Percentiles rank a stretch among this genome's conserved stretches.
These are phyloP conservation scores for Dioscorea alata DNA, from an alignment of 106 monocot species.

Conservation along the genomic window DNA sequence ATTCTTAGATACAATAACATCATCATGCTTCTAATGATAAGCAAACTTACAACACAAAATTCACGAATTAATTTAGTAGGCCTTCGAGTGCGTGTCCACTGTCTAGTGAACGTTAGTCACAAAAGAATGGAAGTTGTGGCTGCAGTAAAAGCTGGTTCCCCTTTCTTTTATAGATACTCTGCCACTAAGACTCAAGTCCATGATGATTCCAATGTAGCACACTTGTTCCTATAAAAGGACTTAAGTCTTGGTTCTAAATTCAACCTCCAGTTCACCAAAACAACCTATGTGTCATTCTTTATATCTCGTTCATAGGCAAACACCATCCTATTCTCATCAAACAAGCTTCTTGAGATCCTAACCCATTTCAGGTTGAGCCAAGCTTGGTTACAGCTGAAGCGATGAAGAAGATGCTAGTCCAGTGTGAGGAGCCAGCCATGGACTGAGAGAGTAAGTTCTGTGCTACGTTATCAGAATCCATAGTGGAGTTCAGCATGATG, in stretches of 20 bases:
- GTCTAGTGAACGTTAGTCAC: conserved; percentile 16
- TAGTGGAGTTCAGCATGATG: conserved; percentile 57
- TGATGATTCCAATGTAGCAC: conserved; percentile 23
- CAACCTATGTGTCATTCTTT: conserved; percentile 6
- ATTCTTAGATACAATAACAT: too few relatives aligned
- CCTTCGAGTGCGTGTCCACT: too few relatives aligned
- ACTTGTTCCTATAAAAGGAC: conserved; percentile 60
- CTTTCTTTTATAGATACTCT: conserved; percentile 31
- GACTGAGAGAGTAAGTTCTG: conserved; percentile 38
- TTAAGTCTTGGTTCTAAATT: conserved; percentile 36
- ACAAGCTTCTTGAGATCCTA: conserved; percentile 35
- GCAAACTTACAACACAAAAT: too few relatives aligned
- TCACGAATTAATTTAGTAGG: too few relatives aligned
- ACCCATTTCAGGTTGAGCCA: conserved; percentile 28
- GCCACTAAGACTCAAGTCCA: conserved; percentile 42
- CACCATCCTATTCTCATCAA: conserved; percentile 51
- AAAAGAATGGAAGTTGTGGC: conserved; percentile 15
- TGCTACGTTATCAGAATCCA: conserved; percentile 71
- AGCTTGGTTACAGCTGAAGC: conserved; percentile 19
- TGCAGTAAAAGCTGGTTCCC: background rate
- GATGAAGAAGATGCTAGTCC: conserved; percentile 27
- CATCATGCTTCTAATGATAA: too few relatives aligned
- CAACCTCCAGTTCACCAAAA: conserved; percentile 33
- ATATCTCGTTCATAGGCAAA: conserved; percentile 28
- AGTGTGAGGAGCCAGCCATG: conserved; percentile 35